phyloP scores from a whole-genome alignment of 2,329 filamentous ascomycete genomes.

The Fusarium nodosum region DNA sequence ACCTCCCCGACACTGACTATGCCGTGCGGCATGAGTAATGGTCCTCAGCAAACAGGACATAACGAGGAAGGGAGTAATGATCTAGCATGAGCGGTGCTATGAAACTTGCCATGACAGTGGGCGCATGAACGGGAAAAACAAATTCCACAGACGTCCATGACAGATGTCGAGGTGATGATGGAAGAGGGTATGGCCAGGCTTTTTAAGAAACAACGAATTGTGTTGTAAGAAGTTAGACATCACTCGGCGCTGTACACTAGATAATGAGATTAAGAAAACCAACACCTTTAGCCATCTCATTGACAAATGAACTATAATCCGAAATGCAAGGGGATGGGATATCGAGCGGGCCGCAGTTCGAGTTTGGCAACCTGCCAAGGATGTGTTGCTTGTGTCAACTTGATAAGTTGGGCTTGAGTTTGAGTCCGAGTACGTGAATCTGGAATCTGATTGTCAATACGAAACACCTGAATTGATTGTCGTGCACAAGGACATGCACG shows the following conservation, averaged over 20 bases:
- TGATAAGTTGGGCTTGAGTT: not conserved
- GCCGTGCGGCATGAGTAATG: conserved; percentile 74
- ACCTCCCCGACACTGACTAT: conserved; percentile 94
- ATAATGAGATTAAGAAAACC: conserved; percentile 48
- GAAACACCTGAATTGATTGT: conserved; percentile 15
- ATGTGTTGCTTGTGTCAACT: conserved; percentile 3
- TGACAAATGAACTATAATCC: conserved; percentile 16
- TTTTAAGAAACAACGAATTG: conserved; percentile 22
- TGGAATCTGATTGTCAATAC: conserved; percentile 1
- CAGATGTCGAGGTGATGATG: conserved; percentile 19
- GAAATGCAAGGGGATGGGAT: conserved; percentile 30
- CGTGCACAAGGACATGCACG: conserved; percentile 4
- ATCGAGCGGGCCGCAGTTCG: conserved; percentile 7
- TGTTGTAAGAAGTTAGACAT: conserved; percentile 44
- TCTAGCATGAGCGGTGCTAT: conserved; percentile 28
- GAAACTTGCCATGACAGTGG: conserved; percentile 39
- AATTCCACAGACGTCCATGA: conserved; percentile 13
- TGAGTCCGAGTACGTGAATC: not conserved
- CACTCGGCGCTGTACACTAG: conserved; percentile 50
- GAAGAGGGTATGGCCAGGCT: conserved; percentile 27
- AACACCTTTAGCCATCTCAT: conserved; percentile 40
- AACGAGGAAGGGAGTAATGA: conserved; percentile 22
- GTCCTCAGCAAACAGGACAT: conserved; percentile 40
- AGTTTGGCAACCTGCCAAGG: not conserved
- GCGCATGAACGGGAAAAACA: conserved; percentile 17